Percentiles rank a stretch among this genome's conserved stretches.
Evolutionary conservation across 805 yeast genomes (phyloP).

Genomic region (Schwanniomyces sp.): DNA sequence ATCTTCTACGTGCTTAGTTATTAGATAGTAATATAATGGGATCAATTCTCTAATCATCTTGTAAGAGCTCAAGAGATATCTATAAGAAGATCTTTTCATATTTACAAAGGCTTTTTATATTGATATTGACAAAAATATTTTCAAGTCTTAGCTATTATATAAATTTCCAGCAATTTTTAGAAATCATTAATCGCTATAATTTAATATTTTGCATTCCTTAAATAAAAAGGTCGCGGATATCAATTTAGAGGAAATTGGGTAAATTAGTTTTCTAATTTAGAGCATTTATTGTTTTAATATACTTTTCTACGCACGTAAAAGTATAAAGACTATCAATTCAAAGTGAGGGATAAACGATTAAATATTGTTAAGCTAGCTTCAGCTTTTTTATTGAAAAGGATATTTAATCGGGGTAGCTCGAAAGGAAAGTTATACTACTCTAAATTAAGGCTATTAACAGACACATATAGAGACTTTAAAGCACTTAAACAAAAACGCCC

Average conservation of each 20-base stretch:
- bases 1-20: too few relatives aligned
- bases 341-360: conserved; percentile 15
- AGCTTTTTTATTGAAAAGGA: conserved; percentile 12
- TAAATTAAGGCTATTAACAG: conserved; percentile 23
- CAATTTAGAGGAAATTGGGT: background rate
- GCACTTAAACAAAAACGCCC: conserved; percentile 20
- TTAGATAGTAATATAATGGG: too few relatives aligned
- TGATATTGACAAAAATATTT: too few relatives aligned
- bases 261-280: background rate
- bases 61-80: too few relatives aligned
- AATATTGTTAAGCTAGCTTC: conserved; percentile 17
- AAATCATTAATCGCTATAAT: too few relatives aligned
- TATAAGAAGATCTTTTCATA: too few relatives aligned
- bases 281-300: background rate
- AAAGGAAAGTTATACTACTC: conserved; percentile 12
- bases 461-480: conserved; percentile 33
- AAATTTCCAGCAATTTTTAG: too few relatives aligned
- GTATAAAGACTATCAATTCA: conserved; percentile 4
- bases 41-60: too few relatives aligned
- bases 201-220: too few relatives aligned
- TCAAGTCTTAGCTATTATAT: too few relatives aligned
- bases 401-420: conserved; percentile 9
- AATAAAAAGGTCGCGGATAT: background rate
- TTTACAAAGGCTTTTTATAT: too few relatives aligned
- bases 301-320: background rate